Base-by-base conservation (phyloP, 768 basidiomycete species). In the Sarcodon sp. region DNA sequence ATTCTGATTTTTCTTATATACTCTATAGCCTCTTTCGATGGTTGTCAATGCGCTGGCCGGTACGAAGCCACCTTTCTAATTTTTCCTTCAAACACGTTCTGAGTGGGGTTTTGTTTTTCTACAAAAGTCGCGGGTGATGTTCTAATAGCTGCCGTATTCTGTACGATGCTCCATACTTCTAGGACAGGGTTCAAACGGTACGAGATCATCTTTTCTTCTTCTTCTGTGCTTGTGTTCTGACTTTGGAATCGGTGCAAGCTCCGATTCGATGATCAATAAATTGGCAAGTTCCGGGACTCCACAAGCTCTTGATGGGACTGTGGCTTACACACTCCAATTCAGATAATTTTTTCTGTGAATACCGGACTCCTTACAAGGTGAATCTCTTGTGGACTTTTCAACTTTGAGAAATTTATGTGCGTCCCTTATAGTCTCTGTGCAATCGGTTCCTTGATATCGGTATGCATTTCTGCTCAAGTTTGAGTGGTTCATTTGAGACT, bases 61-160 rank as follows among this genome's bases (percentile, higher is more conserved):
- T 41, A 41, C 39, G 16, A 27, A 27, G 21, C 21, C 21, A n/a
- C 21, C 37, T n/a, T 38, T 38, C 21, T 27, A 7, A 15, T 27
- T 27, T 2, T 13, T 13, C n/a, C 27, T 12, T 6, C 16, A 27
- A 18, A 16, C 32, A 6, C 33, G 13, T 43, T n/a, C 47, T 47
- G 44, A 13, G 46, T 75, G 75, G 69, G 33, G 61, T 76, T 32
- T 76, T 76, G 4, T 73, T 76, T 67, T 64, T 71, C 43, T 73
- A 77, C 35, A 77, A 73, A 70, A 9, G 75, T 72, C 7, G 65
- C 67, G 12, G 61, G 70, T 12, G 76, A 79, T 53, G 64, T 73
- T 33, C 51, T 70, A 46, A 79, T 79, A 43, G 70, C 75, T 34
- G 66, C 64, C 39, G 65, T 69, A 32, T 61, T 79, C 21, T 74